Base-by-base conservation (phyloP, 1,284 basidiomycete genomes). In the Apiotrichum sp. region DNA sequence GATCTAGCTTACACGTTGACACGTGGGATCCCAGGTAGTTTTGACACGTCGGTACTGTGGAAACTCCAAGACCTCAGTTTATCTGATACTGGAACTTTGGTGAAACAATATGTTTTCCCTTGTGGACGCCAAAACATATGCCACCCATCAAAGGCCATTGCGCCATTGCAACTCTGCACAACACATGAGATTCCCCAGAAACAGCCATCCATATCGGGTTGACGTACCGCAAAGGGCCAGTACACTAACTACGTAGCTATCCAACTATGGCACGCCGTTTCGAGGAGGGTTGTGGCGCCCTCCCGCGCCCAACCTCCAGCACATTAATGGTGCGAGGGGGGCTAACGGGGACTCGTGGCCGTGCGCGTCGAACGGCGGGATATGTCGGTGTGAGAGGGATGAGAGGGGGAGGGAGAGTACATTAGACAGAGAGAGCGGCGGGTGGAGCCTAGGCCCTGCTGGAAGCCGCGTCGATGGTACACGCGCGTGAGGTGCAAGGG, bases 251-350 rank as follows among this genome's bases (percentile, higher is more conserved):
- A 45, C n/a, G n/a, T 46, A 34, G 14, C 36, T 38, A 22, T 9
- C 13, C 6, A 47, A 32, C 45, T 45, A 45, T 32, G 44, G 44
- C 33, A 35, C 33, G 22, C 45, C 33, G 45, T 47, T 34, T 35
- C 45, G n/a, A 36, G 14, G 29, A 41, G 14, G 32, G 41, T 31
- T 43, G 5, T 56, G 69, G 64, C 65, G 69, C 69, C 69, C 69
- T 71, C 67, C 65, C 66, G 67, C 65, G 65, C 65, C 63, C 67
- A 68, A 66, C 59, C 66, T 62, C 58, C 50, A 45, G 42, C 46
- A 35, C 50, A 52, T 47, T 22, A 56, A 3, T 48, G 36, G 52
- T 41, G 47, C 55, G 52, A 62, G 64, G 53, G 63, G 66, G 59
- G 63, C 64, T 62, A 53, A 67, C 64, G 65, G 63, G 65, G 68